Evolutionary conservation across 345 rosid genomes (phyloP).

Genomic region (Pistacia integerrima): DNA sequence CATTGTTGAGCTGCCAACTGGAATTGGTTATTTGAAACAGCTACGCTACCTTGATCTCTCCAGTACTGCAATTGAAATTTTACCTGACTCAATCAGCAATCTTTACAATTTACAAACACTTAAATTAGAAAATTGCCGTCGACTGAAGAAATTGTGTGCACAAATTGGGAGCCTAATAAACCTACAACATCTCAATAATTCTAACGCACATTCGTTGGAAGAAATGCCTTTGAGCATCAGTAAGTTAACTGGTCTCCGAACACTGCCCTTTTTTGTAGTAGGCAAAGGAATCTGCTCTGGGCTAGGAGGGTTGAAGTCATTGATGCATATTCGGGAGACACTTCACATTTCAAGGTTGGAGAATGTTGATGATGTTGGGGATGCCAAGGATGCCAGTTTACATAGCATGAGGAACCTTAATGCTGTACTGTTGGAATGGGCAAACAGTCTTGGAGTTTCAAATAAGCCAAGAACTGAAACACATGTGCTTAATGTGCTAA

Average conservation of each 20-base stretch:
- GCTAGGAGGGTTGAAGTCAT: background rate
- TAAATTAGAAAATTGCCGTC: background rate
- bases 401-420: background rate
- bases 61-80: fast-evolving
- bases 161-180: background rate
- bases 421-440: conserved; percentile 10
- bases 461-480: background rate
- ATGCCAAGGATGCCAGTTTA: background rate
- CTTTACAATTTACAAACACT: conserved; percentile 23
- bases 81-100: conserved; percentile 19
- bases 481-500: conserved; percentile 3
- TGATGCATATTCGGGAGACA: background rate
- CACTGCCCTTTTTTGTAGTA: background rate
- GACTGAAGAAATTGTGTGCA: background rate
- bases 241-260: background rate
- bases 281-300: background rate
- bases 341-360: conserved; percentile 12
- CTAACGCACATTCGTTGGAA: background rate
- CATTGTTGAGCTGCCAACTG: background rate
- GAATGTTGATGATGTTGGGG: background rate
- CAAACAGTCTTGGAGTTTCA: background rate
- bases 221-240: background rate
- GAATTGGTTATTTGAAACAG: conserved; percentile 13
- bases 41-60: conserved; percentile 24
- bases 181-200: background rate